phyloP scores from a whole-genome alignment of 192 early-diverging fungal species.

The Entomortierella chlamydospora region DNA sequence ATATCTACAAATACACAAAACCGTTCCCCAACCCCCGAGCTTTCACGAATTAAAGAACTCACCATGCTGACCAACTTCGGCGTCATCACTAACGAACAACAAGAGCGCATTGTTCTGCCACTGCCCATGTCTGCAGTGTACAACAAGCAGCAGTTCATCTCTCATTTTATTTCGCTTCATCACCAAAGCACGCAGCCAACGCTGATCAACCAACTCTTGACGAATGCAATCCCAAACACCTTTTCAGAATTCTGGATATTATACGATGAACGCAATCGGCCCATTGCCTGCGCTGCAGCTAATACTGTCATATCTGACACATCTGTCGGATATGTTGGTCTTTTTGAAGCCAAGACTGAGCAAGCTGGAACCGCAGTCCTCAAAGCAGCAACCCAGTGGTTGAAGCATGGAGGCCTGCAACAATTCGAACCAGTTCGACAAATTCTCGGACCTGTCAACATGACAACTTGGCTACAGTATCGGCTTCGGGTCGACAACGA shows the following conservation, averaged over 20 bases:
- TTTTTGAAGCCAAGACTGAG: constrained; percentile 44
- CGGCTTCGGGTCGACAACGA: constrained; percentile 42
- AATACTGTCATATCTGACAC: constrained; percentile 43
- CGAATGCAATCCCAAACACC: not conserved
- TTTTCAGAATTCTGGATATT: constrained; percentile 44
- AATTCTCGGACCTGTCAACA: constrained; percentile 51
- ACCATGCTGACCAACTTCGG: constrained; percentile 45
- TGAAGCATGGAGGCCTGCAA: constrained; percentile 16
- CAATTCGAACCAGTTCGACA: constrained; percentile 47
- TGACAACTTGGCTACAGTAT: constrained; percentile 52
- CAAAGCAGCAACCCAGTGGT: constrained; percentile 36
- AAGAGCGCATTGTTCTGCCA: constrained; percentile 6
- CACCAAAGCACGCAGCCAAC: constrained; percentile 29
- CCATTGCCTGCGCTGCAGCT: constrained; percentile 36
- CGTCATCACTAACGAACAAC: constrained; percentile 4
- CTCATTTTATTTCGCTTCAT: constrained; percentile 40
- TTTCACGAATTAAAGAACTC: not conserved
- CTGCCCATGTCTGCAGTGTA: constrained; percentile 47
- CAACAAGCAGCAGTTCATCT: constrained; percentile 43
- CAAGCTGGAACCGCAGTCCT: constrained; percentile 32
- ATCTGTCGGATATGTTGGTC: constrained; percentile 40
- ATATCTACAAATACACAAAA: not conserved
- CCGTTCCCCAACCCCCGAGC: not conserved
- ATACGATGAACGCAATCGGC: constrained; percentile 36
- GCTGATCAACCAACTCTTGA: constrained; percentile 32